Evolutionary conservation across 495 filamentous ascomycete genomes (phyloP), one percentile per base, ranked within the genome.

Genomic region (Neurospora cerealis): DNA sequence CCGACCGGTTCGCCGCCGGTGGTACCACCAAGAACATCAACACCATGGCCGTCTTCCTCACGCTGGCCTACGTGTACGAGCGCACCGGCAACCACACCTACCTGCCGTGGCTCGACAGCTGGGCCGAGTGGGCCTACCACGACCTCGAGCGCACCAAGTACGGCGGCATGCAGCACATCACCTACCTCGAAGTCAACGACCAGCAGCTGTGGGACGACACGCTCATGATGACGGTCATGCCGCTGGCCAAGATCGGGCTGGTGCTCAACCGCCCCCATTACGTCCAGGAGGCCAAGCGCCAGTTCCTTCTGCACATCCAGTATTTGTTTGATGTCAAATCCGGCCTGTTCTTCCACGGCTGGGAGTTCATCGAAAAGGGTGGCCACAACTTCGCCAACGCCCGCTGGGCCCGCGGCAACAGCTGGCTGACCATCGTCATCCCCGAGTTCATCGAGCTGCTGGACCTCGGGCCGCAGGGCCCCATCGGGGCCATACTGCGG

Each of bases 1-100:
- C 81, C 13, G 84, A 83, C 9, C 87, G 90, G 21, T 90, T 93
- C 72, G 86, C 86, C 0, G 87, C 88, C 42, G 91, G 91, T 24
- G 88, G 89, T 37, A 93, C 91, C 0, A 92, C 90, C 3, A 93
- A 93, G 77, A 93, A 93, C 75, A 93, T 93, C 85, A 93, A 93
- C 82, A 93, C 91, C 1, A 93, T 93, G 91, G 86, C 88, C 10
- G 87, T 87, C 5, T 91, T 93, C 77, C 82, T 93, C 21, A 92
- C 91, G 0, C 86, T 93, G 0, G 91, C 91, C 0, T 89, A 88
- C 72, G 84, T 93, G 17, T 93, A 93, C 75, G 90, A 93, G 78
- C 88, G 88, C 74, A 91, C 88, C 0, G 79, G 85, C 11, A 89
- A 92, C 71, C 74, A 78, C 70, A 86, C 86, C 0, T 93, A 91